phyloP scores from a whole-genome alignment of 441 rosid genomes.

The Mallotus japonicus region DNA sequence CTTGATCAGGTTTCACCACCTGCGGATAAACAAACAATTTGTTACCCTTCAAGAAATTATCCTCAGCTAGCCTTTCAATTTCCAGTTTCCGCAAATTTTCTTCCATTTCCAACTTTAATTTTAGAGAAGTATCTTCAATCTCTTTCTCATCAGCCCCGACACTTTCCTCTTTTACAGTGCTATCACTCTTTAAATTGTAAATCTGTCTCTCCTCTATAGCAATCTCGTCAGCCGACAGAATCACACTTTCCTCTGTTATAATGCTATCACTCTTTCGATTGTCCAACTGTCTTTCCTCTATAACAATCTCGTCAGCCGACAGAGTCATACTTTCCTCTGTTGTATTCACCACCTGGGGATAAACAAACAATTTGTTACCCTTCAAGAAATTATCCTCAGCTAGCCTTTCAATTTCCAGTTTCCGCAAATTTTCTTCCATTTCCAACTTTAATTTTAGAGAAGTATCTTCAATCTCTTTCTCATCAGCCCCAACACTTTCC shows the following conservation, averaged over 20 bases:
- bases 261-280: constrained; percentile 20
- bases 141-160: constrained; percentile 21
- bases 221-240: not conserved
- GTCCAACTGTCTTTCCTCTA: constrained; percentile 22
- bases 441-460: constrained; percentile 38
- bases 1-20: constrained; percentile 56
- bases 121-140: constrained; percentile 36
- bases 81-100: constrained; percentile 45
- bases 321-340: constrained; percentile 21
- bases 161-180: constrained; percentile 23
- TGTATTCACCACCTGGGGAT: constrained; percentile 46
- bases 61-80: constrained; percentile 52
- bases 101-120: constrained; percentile 36
- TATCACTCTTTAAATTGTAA: constrained; percentile 21
- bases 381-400: constrained; percentile 47
- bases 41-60: constrained; percentile 44
- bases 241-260: constrained; percentile 23
- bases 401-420: constrained; percentile 52
- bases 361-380: constrained; percentile 62
- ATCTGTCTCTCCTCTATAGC: constrained; percentile 21
- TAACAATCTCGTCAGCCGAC: constrained; percentile 4
- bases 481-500: constrained; percentile 19
- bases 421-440: constrained; percentile 38
- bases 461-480: constrained; percentile 31
- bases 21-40: constrained; percentile 73